Conservation (phyloP, 345 rosid genomes). For the Eucalyptus erythrocorys region DNA sequence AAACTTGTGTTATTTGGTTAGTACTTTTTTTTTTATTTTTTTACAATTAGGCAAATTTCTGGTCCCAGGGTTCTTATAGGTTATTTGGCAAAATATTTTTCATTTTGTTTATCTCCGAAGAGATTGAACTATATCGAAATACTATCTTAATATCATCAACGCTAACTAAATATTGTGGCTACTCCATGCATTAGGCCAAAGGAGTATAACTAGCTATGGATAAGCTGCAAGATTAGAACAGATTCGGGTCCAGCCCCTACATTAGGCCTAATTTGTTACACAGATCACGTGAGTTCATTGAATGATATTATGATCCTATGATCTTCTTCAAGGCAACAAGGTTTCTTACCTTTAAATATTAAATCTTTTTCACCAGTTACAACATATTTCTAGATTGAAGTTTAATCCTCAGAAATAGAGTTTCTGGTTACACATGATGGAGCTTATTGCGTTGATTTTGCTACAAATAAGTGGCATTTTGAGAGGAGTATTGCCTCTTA, state of each 20-base stretch:
- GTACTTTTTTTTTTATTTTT: background rate
- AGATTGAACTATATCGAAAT: background rate
- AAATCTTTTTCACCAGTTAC: background rate
- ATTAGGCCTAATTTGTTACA: background rate
- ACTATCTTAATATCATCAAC: background rate
- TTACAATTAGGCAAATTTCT: background rate
- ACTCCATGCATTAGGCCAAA: background rate
- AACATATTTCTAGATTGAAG: background rate
- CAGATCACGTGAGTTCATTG: background rate
- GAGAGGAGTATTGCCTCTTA: background rate
- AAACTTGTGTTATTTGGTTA: background rate
- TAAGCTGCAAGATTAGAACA: background rate
- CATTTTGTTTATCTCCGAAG: fast-evolving
- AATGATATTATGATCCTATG: fast-evolving
- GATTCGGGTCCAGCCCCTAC: background rate
- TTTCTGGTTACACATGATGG: background rate
- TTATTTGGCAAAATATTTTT: too few species aligned
- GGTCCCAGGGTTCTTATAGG: too few species aligned
- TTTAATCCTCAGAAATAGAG: background rate
- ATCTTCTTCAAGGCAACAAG: background rate
- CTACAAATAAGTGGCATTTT: background rate
- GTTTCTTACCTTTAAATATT: background rate
- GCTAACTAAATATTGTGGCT: background rate
- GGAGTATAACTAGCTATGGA: background rate
- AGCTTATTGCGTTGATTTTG: background rate